Evolutionary conservation across 768 basidiomycete species (phyloP).

Genomic region (Lactifluus hygrophoroides): DNA sequence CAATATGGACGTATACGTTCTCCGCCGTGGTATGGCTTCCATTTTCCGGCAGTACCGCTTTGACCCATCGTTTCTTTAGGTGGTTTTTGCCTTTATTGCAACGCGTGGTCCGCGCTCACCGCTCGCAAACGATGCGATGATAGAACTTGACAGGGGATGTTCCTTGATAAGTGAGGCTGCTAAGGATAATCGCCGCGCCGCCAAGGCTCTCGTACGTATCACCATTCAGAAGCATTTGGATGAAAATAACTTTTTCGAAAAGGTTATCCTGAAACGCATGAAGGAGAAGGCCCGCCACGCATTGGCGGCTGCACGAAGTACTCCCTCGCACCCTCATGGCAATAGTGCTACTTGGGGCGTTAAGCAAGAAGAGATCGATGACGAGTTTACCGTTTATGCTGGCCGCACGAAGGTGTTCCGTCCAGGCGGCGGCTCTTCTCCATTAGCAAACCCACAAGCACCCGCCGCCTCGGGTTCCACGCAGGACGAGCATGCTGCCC

Average conservation of each 20-base stretch:
- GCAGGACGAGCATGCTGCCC: neutral
- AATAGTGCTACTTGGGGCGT: conserved; percentile 43
- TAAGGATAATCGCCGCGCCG: conserved; percentile 48
- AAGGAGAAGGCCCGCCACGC: conserved; percentile 60
- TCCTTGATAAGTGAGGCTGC: conserved; percentile 58
- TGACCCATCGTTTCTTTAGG: conserved; percentile 32
- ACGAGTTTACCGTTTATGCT: conserved; percentile 62
- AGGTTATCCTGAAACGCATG: conserved; percentile 55
- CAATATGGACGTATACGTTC: conserved; percentile 51
- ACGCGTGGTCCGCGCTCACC: conserved; percentile 64
- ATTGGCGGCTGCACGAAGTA: conserved; percentile 35
- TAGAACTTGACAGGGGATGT: conserved; percentile 60
- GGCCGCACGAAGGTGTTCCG: conserved; percentile 59
- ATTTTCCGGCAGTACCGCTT: conserved; percentile 29
- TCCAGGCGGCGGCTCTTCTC: conserved; percentile 28
- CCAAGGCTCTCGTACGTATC: conserved; percentile 51
- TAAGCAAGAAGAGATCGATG: conserved; percentile 46
- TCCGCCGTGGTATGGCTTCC: conserved; percentile 40
- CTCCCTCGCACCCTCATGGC: conserved; percentile 21
- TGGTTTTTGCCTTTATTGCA: conserved; percentile 74
- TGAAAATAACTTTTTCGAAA: neutral
- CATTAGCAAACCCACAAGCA: neutral
- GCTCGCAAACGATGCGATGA: conserved; percentile 56
- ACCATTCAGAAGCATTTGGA: neutral
- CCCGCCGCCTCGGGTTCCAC: neutral